These are phyloP conservation scores for Solanum chilense DNA, from an alignment of 257 asterid genomes.

Conservation along the genomic window DNA sequence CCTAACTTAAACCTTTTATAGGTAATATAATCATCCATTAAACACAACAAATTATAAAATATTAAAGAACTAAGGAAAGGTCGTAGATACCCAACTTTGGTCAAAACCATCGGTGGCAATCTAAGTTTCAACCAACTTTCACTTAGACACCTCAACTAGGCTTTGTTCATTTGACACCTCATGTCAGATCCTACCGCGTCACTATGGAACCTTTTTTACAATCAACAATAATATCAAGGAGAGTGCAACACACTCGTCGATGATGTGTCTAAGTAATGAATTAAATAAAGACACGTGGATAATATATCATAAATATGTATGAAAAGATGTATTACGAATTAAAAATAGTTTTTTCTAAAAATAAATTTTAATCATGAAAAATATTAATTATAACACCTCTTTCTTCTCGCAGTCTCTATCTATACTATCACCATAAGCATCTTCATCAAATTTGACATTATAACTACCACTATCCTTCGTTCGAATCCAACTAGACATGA, in stretches of 20 bases:
- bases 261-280: neutral
- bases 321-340: neutral
- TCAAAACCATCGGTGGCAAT: too few species aligned
- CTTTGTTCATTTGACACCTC: neutral
- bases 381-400: neutral
- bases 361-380: too few species aligned
- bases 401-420: neutral
- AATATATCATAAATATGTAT: neutral
- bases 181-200: neutral
- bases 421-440: neutral
- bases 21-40: too few species aligned
- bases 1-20: too few species aligned
- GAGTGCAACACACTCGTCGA: neutral
- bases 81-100: too few species aligned
- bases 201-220: neutral
- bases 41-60: too few species aligned
- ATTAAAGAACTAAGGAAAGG: too few species aligned
- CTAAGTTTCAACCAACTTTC: too few species aligned
- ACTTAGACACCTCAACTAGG: neutral
- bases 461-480: neutral
- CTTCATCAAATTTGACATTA: neutral
- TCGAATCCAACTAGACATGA: neutral
- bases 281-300: neutral
- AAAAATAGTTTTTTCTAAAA: too few species aligned
- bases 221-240: neutral